Conservation (phyloP, 1,284 basidiomycete genomes). For the Testicularia cyperi region DNA sequence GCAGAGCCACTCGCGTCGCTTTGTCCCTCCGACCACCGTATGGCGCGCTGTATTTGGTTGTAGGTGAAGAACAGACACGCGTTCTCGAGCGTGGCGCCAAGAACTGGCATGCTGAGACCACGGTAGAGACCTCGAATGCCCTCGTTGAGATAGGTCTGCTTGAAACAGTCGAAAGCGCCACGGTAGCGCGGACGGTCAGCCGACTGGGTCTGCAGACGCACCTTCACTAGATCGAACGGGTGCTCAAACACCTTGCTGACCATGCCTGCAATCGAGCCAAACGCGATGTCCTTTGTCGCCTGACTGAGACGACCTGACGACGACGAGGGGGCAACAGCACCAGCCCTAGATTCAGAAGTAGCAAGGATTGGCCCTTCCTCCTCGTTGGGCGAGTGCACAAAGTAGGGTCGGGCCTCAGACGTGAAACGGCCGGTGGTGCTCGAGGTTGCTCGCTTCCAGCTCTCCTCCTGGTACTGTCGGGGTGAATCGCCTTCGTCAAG, state of each 20-base stretch:
- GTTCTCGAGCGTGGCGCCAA: slow-evolving; percentile 88
- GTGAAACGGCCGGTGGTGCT: neutral
- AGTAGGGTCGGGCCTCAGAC: no score
- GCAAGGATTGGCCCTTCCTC: slow-evolving; percentile 14
- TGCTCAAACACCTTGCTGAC: slow-evolving; percentile 57
- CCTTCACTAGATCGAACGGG: slow-evolving; percentile 58
- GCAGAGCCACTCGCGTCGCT: no score
- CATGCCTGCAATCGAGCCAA: slow-evolving; percentile 58
- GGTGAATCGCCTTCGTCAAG: slow-evolving; percentile 33
- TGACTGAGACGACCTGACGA: slow-evolving; percentile 37
- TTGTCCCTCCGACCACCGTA: slow-evolving; percentile 60
- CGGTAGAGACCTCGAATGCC: slow-evolving; percentile 55
- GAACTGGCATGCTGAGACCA: slow-evolving; percentile 81
- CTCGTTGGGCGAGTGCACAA: slow-evolving; percentile 34
- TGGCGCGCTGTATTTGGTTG: slow-evolving; percentile 74
- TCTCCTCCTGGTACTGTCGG: slow-evolving; percentile 22
- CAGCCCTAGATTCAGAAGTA: no score
- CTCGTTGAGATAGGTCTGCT: slow-evolving; percentile 45
- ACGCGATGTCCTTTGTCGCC: slow-evolving; percentile 54
- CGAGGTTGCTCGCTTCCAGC: slow-evolving; percentile 12
- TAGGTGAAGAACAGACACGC: slow-evolving; percentile 84
- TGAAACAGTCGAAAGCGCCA: slow-evolving; percentile 55
- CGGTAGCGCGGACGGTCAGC: slow-evolving; percentile 39
- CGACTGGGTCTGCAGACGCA: slow-evolving; percentile 56
- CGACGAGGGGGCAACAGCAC: neutral